phyloP scores from a whole-genome alignment of 2,329 filamentous ascomycete species.

The Proliferodiscus dingleyae region DNA sequence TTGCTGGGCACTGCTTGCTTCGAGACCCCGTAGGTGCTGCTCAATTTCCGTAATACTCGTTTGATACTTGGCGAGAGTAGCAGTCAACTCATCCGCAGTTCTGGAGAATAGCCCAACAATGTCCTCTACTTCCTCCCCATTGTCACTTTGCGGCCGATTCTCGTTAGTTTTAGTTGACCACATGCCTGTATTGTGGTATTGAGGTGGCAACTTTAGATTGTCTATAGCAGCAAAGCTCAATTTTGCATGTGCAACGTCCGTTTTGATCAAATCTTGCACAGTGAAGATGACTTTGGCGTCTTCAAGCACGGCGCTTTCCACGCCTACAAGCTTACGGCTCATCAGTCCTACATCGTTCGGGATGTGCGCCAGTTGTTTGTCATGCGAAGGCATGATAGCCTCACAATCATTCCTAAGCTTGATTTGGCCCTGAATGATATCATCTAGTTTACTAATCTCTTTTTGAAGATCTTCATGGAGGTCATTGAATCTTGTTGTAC shows the following conservation, averaged over 20 bases:
- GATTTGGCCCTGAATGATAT: conserved; percentile 75
- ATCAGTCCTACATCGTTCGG: conserved; percentile 61
- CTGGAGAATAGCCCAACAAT: conserved; percentile 60
- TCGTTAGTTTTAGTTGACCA: conserved; percentile 40
- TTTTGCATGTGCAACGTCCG: conserved; percentile 65
- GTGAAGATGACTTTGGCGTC: conserved; percentile 57
- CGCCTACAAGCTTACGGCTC: conserved; percentile 54
- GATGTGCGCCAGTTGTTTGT: conserved; percentile 59
- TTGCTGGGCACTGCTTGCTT: conserved; percentile 54
- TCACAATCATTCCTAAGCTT: conserved; percentile 72
- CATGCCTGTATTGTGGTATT: conserved; percentile 40
- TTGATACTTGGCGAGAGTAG: conserved; percentile 53
- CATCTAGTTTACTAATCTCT: conserved; percentile 72
- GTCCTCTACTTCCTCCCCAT: conserved; percentile 51
- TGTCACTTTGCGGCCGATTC: conserved; percentile 33
- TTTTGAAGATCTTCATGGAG: conserved; percentile 77
- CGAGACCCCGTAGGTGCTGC: conserved; percentile 58
- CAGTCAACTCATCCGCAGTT: conserved; percentile 56
- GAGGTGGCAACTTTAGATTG: conserved; percentile 64
- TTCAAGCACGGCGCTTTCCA: conserved; percentile 57
- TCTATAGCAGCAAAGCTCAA: conserved; percentile 70
- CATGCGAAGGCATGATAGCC: conserved; percentile 59
- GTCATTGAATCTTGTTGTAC: conserved; percentile 88
- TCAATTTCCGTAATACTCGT: conserved; percentile 60
- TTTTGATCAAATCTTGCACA: conserved; percentile 52